phyloP scores from a whole-genome alignment of 2,329 filamentous ascomycete genomes.

The Colletotrichum agaves region DNA sequence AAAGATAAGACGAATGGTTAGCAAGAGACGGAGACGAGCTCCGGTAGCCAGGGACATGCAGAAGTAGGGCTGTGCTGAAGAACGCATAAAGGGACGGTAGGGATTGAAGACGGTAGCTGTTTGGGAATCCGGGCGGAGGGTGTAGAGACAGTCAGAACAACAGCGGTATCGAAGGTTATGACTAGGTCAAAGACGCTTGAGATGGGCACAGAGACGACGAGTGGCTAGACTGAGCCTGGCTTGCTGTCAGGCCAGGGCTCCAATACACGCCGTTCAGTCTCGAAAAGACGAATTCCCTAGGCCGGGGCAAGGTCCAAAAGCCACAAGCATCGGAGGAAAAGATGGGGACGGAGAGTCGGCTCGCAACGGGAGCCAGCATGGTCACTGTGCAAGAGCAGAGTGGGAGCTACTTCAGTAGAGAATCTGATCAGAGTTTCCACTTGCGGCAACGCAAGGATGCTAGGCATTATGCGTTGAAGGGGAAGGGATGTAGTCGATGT shows the following conservation, averaged over 20 bases:
- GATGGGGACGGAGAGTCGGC: conserved; percentile 39
- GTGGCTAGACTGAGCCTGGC: conserved; percentile 29
- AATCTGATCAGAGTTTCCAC: conserved; percentile 46
- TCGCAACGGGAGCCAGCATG: conserved; percentile 43
- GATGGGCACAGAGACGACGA: conserved; percentile 29
- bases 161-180: conserved; percentile 30
- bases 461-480: conserved; percentile 49
- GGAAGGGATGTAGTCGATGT: conserved; percentile 44
- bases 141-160: conserved; percentile 36
- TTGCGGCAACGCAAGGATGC: conserved; percentile 45
- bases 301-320: conserved; percentile 34
- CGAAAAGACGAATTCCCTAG: conserved; percentile 17
- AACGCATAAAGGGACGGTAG: conserved; percentile 46
- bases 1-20: conserved; percentile 44
- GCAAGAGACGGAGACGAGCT: conserved; percentile 34
- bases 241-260: conserved; percentile 30
- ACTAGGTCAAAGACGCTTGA: conserved; percentile 30
- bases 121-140: conserved; percentile 42
- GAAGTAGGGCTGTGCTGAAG: conserved; percentile 45
- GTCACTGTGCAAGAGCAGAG: conserved; percentile 39
- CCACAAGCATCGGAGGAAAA: conserved; percentile 33
- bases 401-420: conserved; percentile 37
- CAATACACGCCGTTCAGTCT: conserved; percentile 10
- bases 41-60: conserved; percentile 36
- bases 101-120: conserved; percentile 46